Evolutionary conservation across 345 rosid genomes (phyloP).

Genomic region (Camelina neglecta): DNA sequence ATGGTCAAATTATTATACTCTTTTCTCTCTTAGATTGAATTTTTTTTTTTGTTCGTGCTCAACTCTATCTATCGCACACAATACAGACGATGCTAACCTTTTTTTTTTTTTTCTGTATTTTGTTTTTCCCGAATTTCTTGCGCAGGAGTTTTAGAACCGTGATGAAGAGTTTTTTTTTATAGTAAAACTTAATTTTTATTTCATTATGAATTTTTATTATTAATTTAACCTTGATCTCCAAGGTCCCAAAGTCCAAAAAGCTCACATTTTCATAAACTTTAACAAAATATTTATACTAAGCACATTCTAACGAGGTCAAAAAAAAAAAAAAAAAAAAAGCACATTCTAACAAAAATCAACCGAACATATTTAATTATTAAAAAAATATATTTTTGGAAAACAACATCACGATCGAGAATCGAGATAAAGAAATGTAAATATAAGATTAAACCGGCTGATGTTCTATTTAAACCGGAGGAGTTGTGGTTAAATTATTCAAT

Average conservation of each 20-base stretch:
- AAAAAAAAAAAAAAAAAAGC: too few relatives aligned
- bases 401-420: too few relatives aligned
- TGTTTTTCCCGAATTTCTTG: too few relatives aligned
- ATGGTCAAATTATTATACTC: slow-evolving; percentile 21
- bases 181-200: not conserved
- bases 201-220: too few relatives aligned
- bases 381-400: too few relatives aligned
- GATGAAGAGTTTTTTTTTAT: not conserved
- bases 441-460: not conserved
- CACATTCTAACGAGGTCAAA: too few relatives aligned
- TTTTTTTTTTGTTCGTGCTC: slow-evolving; percentile 4
- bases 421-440: too few relatives aligned
- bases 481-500: too few relatives aligned
- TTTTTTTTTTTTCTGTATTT: not conserved
- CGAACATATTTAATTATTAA: too few relatives aligned
- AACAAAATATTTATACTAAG: too few relatives aligned
- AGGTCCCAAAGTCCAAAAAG: not conserved
- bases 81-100: not conserved
- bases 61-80: slow-evolving; percentile 18
- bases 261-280: not conserved
- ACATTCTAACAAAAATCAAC: too few relatives aligned
- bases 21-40: not conserved
- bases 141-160: not conserved
- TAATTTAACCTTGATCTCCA: not conserved
- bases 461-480: not conserved